Percentiles rank a stretch among this genome's conserved stretches.
phyloP scores from a whole-genome alignment of 257 asterid genomes.

The Anisodus tanguticus region DNA sequence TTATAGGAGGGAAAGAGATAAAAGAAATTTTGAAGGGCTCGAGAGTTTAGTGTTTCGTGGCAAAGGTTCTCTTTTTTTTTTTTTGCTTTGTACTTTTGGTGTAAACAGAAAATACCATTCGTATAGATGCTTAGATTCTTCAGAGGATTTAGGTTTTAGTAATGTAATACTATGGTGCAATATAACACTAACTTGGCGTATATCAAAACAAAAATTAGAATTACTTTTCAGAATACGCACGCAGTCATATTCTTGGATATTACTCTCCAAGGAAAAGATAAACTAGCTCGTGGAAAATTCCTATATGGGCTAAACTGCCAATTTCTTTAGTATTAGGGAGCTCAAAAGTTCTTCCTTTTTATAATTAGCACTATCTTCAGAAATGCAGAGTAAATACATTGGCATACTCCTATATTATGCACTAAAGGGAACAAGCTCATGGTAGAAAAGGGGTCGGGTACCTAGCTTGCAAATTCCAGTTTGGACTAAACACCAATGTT shows the following conservation, averaged over 20 bases:
- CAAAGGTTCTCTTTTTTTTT: not conserved
- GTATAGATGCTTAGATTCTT: not conserved
- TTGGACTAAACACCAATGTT: not conserved
- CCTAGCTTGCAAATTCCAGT: not conserved
- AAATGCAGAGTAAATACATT: not conserved
- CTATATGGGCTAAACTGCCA: constrained; percentile 6
- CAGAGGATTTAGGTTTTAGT: not conserved
- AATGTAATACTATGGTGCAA: not conserved
- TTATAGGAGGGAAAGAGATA: too few relatives aligned
- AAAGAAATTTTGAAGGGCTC: not conserved
- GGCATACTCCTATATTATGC: not conserved
- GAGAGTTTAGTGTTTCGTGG: not conserved
- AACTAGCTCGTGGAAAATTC: not conserved
- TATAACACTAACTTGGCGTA: not conserved
- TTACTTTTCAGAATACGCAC: not conserved
- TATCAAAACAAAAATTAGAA: not conserved
- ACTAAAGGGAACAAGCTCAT: constrained; percentile 13
- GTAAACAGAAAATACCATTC: constrained; percentile 7
- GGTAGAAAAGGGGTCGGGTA: not conserved
- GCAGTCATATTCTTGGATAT: constrained; percentile 15
- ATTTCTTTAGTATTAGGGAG: not conserved
- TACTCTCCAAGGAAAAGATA: not conserved
- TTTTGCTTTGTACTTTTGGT: not conserved
- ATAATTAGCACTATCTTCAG: not conserved
- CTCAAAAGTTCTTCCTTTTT: constrained; percentile 5